Evolutionary conservation across 495 filamentous ascomycete genomes (phyloP), one percentile per base, ranked within the genome.

Genomic region (Emericellopsis terricola): DNA sequence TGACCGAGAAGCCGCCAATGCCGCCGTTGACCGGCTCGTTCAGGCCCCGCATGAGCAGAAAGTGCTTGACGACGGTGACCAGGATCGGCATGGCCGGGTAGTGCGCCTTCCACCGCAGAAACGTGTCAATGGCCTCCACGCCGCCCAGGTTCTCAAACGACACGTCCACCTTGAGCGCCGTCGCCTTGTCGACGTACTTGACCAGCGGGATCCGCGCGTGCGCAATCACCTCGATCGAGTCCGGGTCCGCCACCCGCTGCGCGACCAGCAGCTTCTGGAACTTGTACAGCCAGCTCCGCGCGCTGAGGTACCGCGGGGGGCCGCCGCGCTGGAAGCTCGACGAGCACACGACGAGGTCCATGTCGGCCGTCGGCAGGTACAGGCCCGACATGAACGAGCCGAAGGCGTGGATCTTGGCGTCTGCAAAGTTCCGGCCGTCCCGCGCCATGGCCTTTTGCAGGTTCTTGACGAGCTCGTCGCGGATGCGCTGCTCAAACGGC

Each of bases 141-240:
- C 89, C 89, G 26, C 73, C 78, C 17, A 71, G 52, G 45, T 94
- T 96, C 55, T 97, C 91, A 47, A 97, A 94, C 1, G 87, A 94
- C 27, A 96, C 56, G 48, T 97, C 89, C 15, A 96, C 73, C 27
- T 71, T 75, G 28, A 97, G 59, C 6, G 68, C 67, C 2, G 85
- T 92, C 29, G 60, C 33, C 29, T 50, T 56, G 39, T 96, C 86
- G 20, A 80, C 55, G 42, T 76, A 96, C 46, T 97, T 97, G 48
- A 94, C 59, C n/a, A 97, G 71, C 0, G 89, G 89, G 3, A 97
- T 89, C 47, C 78, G 82, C 8, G 91, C 89, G 36, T 62, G 57
- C 0, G 62, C 31, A 31, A 97, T 81, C 15, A 76, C 55, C 40
- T 78, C 65, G 10, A 80, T 53, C 1, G 69, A 59, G 15, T 63